phyloP scores from a whole-genome alignment of 2,329 filamentous ascomycete species.

The Venturia aucupariae region DNA sequence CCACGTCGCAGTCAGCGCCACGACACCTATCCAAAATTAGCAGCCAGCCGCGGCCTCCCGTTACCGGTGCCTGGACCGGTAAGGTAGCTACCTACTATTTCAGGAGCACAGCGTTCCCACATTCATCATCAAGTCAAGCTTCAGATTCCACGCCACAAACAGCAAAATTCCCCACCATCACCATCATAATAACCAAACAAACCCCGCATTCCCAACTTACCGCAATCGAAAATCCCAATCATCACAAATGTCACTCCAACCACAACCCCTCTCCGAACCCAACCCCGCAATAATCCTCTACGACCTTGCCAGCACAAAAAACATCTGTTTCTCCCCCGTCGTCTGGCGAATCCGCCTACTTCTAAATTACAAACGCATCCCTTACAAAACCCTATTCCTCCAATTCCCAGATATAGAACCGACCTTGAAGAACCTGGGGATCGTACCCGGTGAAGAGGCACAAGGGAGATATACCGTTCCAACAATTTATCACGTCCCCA shows the following conservation, averaged over 20 bases:
- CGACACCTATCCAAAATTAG: not conserved
- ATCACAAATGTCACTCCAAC: too few species aligned
- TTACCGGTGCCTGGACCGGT: not conserved
- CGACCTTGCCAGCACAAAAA: slow-evolving; percentile 33
- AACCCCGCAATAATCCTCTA: slow-evolving; percentile 32
- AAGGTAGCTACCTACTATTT: not conserved
- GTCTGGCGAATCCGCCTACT: slow-evolving; percentile 45
- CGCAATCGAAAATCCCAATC: too few species aligned
- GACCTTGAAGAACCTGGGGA: slow-evolving; percentile 40
- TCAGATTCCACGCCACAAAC: too few species aligned
- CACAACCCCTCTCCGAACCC: slow-evolving; percentile 19
- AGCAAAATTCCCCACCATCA: too few species aligned
- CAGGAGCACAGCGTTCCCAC: not conserved
- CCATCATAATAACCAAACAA: too few species aligned
- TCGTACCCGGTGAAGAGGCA: too few species aligned
- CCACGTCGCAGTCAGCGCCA: not conserved
- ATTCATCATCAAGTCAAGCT: not conserved
- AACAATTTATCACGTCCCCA: slow-evolving; percentile 42
- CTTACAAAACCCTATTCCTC: slow-evolving; percentile 59
- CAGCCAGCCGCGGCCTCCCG: not conserved
- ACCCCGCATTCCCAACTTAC: too few species aligned
- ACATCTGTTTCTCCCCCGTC: slow-evolving; percentile 33
- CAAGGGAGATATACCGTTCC: slow-evolving; percentile 45
- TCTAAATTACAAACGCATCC: slow-evolving; percentile 59
- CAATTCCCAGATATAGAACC: slow-evolving; percentile 58